These are phyloP conservation scores for Tulasnella sp. DNA, from an alignment of 768 basidiomycete genomes.

Conservation along the genomic window DNA sequence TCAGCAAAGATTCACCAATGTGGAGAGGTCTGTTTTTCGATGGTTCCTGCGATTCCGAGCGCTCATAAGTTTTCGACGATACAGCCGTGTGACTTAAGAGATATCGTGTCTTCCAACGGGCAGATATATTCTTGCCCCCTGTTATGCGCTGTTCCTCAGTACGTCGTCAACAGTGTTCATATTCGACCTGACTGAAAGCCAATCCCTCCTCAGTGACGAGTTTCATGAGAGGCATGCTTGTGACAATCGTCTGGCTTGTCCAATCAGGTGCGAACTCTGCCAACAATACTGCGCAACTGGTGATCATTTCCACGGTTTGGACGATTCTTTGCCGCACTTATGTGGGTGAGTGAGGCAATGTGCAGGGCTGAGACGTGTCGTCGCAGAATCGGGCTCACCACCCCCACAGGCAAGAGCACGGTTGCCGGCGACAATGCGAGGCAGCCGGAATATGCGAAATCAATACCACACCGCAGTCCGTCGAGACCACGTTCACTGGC, in stretches of 20 bases:
- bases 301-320: constrained; percentile 53
- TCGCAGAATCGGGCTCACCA: neutral
- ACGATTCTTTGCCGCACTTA: constrained; percentile 44
- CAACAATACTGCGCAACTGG: constrained; percentile 47
- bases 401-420: constrained; percentile 47
- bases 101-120: constrained; percentile 33
- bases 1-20: constrained; percentile 53
- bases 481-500: constrained; percentile 60
- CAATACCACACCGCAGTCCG: constrained; percentile 53
- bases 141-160: constrained; percentile 36
- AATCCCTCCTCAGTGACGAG: constrained; percentile 39
- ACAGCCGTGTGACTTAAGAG: constrained; percentile 45
- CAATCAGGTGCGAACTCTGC: constrained; percentile 53
- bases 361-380: neutral
- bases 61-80: neutral
- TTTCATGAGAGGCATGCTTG: constrained; percentile 49
- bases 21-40: constrained; percentile 41
- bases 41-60: neutral
- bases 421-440: constrained; percentile 44
- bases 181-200: no score
- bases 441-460: constrained; percentile 55
- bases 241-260: constrained; percentile 48
- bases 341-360: constrained; percentile 47
- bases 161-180: neutral
- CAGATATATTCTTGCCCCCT: constrained; percentile 43